phyloP scores from a whole-genome alignment of 1,284 basidiomycete species.

The Ustilago loliicola region DNA sequence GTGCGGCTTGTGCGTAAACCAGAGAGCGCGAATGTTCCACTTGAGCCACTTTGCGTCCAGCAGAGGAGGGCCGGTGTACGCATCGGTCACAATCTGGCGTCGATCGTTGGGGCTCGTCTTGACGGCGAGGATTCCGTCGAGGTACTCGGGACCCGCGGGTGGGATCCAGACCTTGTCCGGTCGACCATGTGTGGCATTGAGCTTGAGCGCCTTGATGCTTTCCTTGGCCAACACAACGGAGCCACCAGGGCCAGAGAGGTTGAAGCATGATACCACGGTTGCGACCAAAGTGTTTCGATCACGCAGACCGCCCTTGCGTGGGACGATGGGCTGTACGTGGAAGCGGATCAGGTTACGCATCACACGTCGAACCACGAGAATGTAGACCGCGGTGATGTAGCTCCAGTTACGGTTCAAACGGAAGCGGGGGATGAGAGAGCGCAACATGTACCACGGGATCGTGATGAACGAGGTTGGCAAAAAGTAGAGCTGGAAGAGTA shows the following conservation, averaged over 20 bases:
- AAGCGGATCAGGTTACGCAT: conserved; percentile 60
- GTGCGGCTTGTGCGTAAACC: conserved; percentile 64
- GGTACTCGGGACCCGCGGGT: conserved; percentile 58
- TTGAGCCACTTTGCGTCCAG: conserved; percentile 67
- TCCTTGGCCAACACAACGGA: conserved; percentile 50
- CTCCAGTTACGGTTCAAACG: conserved; percentile 57
- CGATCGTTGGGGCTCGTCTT: conserved; percentile 47
- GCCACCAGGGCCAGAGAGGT: conserved; percentile 63
- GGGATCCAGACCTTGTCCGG: conserved; percentile 66
- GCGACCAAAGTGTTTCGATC: conserved; percentile 59
- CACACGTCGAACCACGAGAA: conserved; percentile 54
- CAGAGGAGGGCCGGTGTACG: conserved; percentile 62
- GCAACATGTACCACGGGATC: conserved; percentile 57
- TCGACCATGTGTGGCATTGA: conserved; percentile 41
- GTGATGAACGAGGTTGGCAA: conserved; percentile 52
- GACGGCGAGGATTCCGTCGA: conserved; percentile 63
- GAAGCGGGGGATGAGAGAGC: conserved; percentile 50
- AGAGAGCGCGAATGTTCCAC: conserved; percentile 56
- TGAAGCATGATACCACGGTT: conserved; percentile 49
- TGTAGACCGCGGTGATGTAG: conserved; percentile 49
- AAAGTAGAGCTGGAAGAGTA: conserved; percentile 63
- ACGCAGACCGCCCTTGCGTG: conserved; percentile 61
- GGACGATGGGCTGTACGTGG: conserved; percentile 60
- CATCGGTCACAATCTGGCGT: conserved; percentile 37
- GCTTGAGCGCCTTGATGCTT: conserved; percentile 55